These are phyloP conservation scores for Combretum micranthum DNA, from an alignment of 345 rosid genomes.

Conservation along the genomic window DNA sequence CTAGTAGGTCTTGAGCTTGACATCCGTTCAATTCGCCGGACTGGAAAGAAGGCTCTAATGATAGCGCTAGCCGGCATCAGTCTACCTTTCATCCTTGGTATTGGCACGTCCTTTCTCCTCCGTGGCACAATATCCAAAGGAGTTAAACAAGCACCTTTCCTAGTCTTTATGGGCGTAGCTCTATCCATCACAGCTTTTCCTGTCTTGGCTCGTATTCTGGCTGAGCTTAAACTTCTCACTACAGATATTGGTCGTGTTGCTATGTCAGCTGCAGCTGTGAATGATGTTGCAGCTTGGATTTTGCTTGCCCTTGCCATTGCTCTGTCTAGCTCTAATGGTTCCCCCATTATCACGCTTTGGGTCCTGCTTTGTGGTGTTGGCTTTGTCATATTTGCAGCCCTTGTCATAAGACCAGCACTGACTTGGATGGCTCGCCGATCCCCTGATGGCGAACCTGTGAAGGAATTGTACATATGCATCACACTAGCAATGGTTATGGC, in stretches of 20 bases:
- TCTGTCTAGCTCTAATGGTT: constrained; percentile 18
- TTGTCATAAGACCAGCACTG: constrained; percentile 14
- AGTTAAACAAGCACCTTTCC: constrained; percentile 32
- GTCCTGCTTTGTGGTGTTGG: constrained; percentile 32
- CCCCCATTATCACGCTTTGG: constrained; percentile 33
- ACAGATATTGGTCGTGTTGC: constrained; percentile 48
- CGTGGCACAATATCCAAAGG: constrained; percentile 46
- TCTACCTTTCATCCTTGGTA: constrained; percentile 57
- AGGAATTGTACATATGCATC: constrained; percentile 35
- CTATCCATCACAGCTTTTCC: constrained; percentile 49
- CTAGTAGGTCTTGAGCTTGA: constrained; percentile 83
- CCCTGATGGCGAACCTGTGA: constrained; percentile 39
- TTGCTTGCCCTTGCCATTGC: constrained; percentile 43
- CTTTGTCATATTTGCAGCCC: constrained; percentile 16
- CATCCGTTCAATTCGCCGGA: constrained; percentile 42
- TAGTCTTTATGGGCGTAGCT: constrained; percentile 48
- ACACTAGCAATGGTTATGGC: constrained; percentile 25
- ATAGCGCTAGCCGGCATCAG: constrained; percentile 64
- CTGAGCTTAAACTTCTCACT: constrained; percentile 44
- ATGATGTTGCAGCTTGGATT: constrained; percentile 43
- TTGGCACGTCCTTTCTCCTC: constrained; percentile 57
- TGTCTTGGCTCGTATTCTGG: constrained; percentile 36
- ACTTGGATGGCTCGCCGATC: constrained; percentile 25
- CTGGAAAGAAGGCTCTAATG: constrained; percentile 48
- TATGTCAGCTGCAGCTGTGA: constrained; percentile 45